Base-by-base conservation (phyloP, 73 alveolate species). In the Paramecium primaurelia region DNA sequence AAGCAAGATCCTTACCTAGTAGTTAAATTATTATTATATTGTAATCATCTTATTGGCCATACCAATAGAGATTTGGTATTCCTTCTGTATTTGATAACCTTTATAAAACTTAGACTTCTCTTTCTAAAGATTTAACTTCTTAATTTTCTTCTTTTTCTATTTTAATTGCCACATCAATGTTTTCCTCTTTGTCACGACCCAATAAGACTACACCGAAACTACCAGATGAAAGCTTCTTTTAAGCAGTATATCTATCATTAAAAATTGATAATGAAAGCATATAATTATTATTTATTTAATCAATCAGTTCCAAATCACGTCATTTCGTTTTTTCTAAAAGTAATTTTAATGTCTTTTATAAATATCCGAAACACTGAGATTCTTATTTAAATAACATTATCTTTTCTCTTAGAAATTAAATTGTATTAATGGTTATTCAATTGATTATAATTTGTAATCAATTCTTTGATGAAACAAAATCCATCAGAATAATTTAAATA, bases 161-260 rank as follows among this genome's bases (percentile, higher is more conserved):
- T 49, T 88, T 69, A 6, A 88, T 88, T 8, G 93, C 93, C 8
- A 88, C 89, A 26, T 68, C 59, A 38, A 51, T 32, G 22, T 69
- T 88, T 11, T 59, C 69, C 64, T 88, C 44, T 37, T 88, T 71
- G 44, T 71, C 93, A 49, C 1, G 68, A 37, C 93, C 93, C 37
- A 88, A 42, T 26, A 38, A 44, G 2, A 77, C 89, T 38, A 95
- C 96, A 42, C 99, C 99, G 93, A 94, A 97, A 18, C 98, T 93
- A 36, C 99, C 99, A 34, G 95, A 96, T 16, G 98, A 97, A 26
- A 97, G 93, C 86, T 95, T 92, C 73, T 94, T 83, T 30, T 59
- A 49, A n/a, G 71, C 85, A 58, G 60, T 38, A 58, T 71, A 92
- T 71, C 40, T 30, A 3, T 16, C 54, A 30, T 30, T 71, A 11